phyloP scores from a whole-genome alignment of 305 asterid genomes.

The Fraxinus nigra region DNA sequence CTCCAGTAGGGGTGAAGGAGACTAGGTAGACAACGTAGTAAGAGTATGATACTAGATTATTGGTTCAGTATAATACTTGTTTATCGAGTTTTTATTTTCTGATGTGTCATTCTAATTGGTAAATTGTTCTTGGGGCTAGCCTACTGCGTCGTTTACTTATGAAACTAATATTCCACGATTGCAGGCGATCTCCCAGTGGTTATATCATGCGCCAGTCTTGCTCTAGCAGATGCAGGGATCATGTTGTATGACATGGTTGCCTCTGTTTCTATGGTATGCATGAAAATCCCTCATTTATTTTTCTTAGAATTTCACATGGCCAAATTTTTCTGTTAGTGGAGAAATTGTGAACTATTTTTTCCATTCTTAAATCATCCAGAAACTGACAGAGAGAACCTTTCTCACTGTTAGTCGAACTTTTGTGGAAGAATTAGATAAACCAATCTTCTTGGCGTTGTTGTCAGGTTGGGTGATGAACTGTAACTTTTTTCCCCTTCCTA shows the following conservation, averaged over 20 bases:
- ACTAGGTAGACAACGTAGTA: not conserved
- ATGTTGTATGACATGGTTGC: slow-evolving; percentile 80
- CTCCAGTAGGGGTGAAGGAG: not conserved
- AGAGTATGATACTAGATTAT: not conserved
- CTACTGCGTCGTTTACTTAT: slow-evolving; percentile 16
- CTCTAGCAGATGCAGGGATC: slow-evolving; percentile 97
- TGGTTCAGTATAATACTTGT: not conserved
- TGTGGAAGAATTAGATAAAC: not conserved
- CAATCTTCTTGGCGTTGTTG: not conserved
- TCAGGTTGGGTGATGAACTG: not conserved
- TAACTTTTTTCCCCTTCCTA: too few species aligned
- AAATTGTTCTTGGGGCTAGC: not conserved
- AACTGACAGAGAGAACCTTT: not conserved
- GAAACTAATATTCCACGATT: slow-evolving; percentile 10
- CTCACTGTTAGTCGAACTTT: not conserved
- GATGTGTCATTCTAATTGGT: not conserved
- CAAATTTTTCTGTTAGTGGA: not conserved
- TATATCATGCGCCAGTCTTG: slow-evolving; percentile 93
- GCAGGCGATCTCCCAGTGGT: slow-evolving; percentile 93
- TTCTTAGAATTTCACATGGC: not conserved
- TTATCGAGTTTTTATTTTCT: too few species aligned
- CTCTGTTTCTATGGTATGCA: slow-evolving; percentile 87
- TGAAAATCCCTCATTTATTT: not conserved
- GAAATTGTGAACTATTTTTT: not conserved
- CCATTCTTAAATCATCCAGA: not conserved